A percentile compares a stretch with the other conserved stretches of the same genome.
Evolutionary conservation across 257 asterid genomes (phyloP).

Genomic region (Fraxinus americana): DNA sequence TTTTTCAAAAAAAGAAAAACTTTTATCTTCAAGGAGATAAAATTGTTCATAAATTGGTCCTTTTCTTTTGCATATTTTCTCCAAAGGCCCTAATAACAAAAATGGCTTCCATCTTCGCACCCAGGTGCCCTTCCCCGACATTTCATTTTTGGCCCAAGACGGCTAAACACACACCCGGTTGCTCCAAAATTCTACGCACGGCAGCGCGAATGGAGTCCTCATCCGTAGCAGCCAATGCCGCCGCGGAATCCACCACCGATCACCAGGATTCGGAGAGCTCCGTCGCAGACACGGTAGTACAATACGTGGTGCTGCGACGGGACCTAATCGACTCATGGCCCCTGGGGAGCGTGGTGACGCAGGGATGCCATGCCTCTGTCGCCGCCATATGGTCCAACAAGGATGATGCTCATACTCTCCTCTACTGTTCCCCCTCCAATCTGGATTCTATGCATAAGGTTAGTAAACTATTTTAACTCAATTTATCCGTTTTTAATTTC

Average conservation of each 20-base stretch:
- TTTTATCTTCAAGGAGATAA: neutral
- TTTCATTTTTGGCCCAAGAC: constrained; percentile 16
- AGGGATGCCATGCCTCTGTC: constrained; percentile 97
- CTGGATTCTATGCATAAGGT: constrained; percentile 93
- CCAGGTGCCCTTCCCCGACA: constrained; percentile 31
- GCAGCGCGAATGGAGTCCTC: constrained; percentile 51
- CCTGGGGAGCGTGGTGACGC: constrained; percentile 84
- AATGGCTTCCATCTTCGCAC: constrained; percentile 39
- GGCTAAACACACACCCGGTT: constrained; percentile 20
- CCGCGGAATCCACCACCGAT: constrained; percentile 21
- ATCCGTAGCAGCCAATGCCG: constrained; percentile 32
- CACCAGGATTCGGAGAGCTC: constrained; percentile 34
- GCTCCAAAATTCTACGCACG: constrained; percentile 23
- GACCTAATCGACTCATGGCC: constrained; percentile 93
- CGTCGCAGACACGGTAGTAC: constrained; percentile 60
- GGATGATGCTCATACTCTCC: constrained; percentile 68
- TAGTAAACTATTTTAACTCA: constrained; percentile 15
- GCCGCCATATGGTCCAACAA: constrained; percentile 77
- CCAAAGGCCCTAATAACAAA: neutral
- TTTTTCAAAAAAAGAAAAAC: no score
- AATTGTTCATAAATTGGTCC: neutral
- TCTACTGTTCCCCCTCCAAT: constrained; percentile 67
- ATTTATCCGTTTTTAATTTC: neutral
- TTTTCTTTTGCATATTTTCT: neutral
- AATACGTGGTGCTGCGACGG: constrained; percentile 86